Evolutionary conservation across 129 eudicot genomes (phyloP).

Genomic region (Silybum marianum): DNA sequence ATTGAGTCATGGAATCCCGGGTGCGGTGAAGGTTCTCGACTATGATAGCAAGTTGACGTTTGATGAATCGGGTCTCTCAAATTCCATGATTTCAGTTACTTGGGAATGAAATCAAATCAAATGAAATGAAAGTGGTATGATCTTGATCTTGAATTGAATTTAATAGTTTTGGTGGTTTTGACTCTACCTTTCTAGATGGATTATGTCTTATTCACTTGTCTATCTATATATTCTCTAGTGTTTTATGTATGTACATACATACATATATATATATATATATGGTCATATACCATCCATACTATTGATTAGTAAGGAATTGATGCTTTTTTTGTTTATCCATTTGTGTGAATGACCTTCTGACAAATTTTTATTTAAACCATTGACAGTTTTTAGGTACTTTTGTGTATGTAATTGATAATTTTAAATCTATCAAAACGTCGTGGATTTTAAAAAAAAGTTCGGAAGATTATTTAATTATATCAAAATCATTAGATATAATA

Average conservation of each 20-base stretch:
- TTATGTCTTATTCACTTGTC: slow-evolving; percentile 15
- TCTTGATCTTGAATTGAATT: slow-evolving; percentile 28
- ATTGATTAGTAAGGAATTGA: not conserved
- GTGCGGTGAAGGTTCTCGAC: slow-evolving; percentile 60
- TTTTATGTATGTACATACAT: slow-evolving; percentile 33
- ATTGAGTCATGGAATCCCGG: slow-evolving; percentile 70
- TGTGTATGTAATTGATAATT: not conserved
- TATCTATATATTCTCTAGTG: slow-evolving; percentile 10
- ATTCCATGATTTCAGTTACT: slow-evolving; percentile 72
- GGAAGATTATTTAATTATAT: too few species aligned
- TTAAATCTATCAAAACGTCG: too few species aligned
- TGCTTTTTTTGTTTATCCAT: not conserved
- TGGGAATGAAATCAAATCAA: slow-evolving; percentile 51
- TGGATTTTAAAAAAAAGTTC: too few species aligned
- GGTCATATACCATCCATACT: slow-evolving; percentile 20
- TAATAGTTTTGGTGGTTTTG: slow-evolving; percentile 33
- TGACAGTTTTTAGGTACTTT: not conserved
- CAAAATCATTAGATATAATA: too few species aligned
- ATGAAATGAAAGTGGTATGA: slow-evolving; percentile 11
- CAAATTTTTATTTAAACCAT: not conserved
- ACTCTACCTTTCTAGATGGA: slow-evolving; percentile 29
- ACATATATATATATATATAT: slow-evolving; percentile 7
- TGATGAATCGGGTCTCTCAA: slow-evolving; percentile 72
- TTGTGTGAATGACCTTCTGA: not conserved
- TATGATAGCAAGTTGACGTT: slow-evolving; percentile 47